Evolutionary conservation across 192 early-diverging fungal genomes (phyloP), one percentile per base, ranked within the genome.

Genomic region (Entophlyctis helioformis): DNA sequence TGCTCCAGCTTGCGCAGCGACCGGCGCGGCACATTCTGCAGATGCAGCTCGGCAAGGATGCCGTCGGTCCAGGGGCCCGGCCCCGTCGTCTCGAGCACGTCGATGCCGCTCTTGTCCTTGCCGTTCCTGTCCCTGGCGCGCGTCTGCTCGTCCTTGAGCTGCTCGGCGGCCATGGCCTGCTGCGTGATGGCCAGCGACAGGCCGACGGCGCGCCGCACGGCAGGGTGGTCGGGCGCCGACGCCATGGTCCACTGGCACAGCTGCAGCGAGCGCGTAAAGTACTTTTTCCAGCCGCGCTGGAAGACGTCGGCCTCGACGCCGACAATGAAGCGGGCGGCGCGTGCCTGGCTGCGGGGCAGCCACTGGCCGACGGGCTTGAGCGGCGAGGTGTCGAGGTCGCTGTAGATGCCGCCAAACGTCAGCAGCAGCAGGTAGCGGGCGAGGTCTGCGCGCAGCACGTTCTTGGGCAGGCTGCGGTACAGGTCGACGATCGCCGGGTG

Each of bases 361-460:
- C 60, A 63, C 26, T 55, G 15, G 12, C 41, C 45, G 12, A 63
- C 26, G 1, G 61, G 58, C n/a, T 35, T 31, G 10, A 36, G 37
- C 18, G 39, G 33, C n/a, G 16, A 19, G 8, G 57, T 53, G 31
- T 65, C 63, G 36, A 50, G 42, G 36, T 65, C 63, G 23, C 46
- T 44, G 37, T 65, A 65, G 4, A 65, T 42, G 21, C 63, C 63
- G 11, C 63, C 63, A 25, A 50, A 51, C 9, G 38, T 21, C 20
- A 32, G 42, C 43, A 65, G 39, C 32, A 65, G 43, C 39, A 62
- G 27, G 42, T 63, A 63, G 33, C 63, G 42, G 4, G 16, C 36
- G 28, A 59, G 50, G 24, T 59, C 56, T 19, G 56, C 49, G 7
- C 50, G 41, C 37, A 45, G 47, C 13, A 59, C 49, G 42, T 46